These are phyloP conservation scores for Pseudogymnoascus sp. DNA, from an alignment of 2,329 filamentous ascomycete species.

Conservation along the genomic window DNA sequence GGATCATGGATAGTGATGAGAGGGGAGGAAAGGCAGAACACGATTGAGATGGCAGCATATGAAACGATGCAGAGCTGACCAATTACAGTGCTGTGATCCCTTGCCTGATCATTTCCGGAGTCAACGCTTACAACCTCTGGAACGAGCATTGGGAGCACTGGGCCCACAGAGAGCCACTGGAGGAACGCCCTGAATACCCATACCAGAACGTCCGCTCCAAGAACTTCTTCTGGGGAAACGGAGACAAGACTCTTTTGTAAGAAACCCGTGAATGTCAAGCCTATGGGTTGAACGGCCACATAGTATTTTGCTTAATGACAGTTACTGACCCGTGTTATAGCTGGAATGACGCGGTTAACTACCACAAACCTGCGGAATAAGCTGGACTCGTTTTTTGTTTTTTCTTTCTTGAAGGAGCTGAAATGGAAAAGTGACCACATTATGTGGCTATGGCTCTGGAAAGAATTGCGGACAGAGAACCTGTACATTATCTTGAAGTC, in stretches of 20 bases:
- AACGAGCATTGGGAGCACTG: constrained; percentile 96
- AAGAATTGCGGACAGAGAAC: constrained; percentile 1
- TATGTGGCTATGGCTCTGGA: constrained; percentile 6
- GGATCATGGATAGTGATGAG: background rate
- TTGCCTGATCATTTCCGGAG: constrained; percentile 57
- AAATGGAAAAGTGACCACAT: constrained; percentile 5
- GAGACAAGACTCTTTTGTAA: constrained; percentile 79
- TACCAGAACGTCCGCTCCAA: constrained; percentile 98
- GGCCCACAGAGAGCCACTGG: constrained; percentile 72
- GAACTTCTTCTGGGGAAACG: constrained; percentile 92
- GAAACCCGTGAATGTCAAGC: too few species aligned
- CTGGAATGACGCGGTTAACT: constrained; percentile 95
- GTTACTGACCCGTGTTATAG: constrained; percentile 33
- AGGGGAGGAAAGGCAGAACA: background rate
- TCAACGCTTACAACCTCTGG: constrained; percentile 90
- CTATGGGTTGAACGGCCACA: too few species aligned
- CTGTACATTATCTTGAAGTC: constrained; percentile 9
- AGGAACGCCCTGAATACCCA: constrained; percentile 86
- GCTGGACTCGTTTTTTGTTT: constrained; percentile 11
- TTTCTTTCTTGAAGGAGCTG: background rate
- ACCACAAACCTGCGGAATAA: constrained; percentile 77
- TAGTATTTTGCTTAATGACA: background rate
- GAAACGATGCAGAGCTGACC: constrained; percentile 12
- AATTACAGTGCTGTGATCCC: constrained; percentile 62
- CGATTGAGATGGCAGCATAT: background rate